A percentile compares a stretch with the other conserved stretches of the same genome.
Conservation (phyloP, 306 rosid genomes). For the Trichosanthes cucumerina region DNA sequence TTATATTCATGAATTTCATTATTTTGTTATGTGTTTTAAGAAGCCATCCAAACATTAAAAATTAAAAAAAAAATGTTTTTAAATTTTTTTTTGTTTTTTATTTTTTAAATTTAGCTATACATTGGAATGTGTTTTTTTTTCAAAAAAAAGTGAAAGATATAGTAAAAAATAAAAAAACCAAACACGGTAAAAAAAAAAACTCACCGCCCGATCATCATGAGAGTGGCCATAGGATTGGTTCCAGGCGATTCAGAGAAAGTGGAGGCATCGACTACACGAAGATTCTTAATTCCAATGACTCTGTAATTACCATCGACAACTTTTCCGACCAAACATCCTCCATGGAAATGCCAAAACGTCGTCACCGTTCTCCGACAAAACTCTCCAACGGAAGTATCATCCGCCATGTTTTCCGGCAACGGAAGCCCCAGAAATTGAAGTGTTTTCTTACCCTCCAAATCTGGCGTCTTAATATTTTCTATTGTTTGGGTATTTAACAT, state of each 20-base stretch:
- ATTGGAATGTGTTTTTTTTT: too few relatives aligned
- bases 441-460: not conserved
- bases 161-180: too few relatives aligned
- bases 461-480: not conserved
- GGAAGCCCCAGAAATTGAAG: not conserved
- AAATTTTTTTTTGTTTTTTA: too few relatives aligned
- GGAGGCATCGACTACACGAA: constrained; percentile 19
- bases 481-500: not conserved
- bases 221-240: constrained; percentile 21
- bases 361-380: constrained; percentile 11
- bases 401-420: not conserved
- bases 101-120: too few relatives aligned
- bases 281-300: constrained; percentile 1
- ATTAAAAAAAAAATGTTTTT: too few relatives aligned
- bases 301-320: constrained; percentile 19
- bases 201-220: constrained; percentile 22
- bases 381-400: not conserved
- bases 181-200: too few relatives aligned
- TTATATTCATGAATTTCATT: too few relatives aligned
- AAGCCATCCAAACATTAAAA: too few relatives aligned
- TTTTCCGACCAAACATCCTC: constrained; percentile 15
- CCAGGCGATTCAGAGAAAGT: constrained; percentile 13
- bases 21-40: too few relatives aligned
- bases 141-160: too few relatives aligned
- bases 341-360: constrained; percentile 24